Conservation (phyloP, 257 asterid species). For the Solanum infundibuliforme region DNA sequence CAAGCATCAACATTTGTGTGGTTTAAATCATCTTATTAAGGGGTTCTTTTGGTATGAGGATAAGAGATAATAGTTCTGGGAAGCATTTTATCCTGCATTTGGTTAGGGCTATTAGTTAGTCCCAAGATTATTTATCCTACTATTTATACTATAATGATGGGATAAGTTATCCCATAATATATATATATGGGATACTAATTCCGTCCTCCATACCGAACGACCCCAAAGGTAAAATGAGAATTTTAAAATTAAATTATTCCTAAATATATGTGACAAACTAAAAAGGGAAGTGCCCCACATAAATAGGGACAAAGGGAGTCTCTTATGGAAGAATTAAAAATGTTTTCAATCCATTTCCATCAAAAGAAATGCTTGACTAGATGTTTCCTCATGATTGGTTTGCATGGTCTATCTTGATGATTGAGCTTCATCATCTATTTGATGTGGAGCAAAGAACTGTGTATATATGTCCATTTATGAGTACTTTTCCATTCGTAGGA, state of each 20-base stretch:
- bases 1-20: background rate
- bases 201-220: background rate
- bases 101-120: background rate
- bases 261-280: background rate
- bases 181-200: background rate
- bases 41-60: background rate
- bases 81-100: background rate
- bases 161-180: background rate
- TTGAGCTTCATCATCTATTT: background rate
- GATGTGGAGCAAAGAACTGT: background rate
- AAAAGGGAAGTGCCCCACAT: background rate
- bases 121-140: background rate
- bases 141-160: background rate
- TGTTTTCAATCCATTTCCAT: background rate
- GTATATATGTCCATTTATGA: background rate
- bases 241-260: background rate
- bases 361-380: background rate
- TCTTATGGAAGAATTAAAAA: background rate
- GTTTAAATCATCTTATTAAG: background rate
- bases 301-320: background rate
- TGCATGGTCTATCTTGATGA: background rate
- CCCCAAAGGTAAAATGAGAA: background rate
- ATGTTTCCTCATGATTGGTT: background rate
- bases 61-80: background rate
- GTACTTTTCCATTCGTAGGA: background rate